phyloP scores from a whole-genome alignment of 179 eudicot genomes.

The Actinidia arguta region DNA sequence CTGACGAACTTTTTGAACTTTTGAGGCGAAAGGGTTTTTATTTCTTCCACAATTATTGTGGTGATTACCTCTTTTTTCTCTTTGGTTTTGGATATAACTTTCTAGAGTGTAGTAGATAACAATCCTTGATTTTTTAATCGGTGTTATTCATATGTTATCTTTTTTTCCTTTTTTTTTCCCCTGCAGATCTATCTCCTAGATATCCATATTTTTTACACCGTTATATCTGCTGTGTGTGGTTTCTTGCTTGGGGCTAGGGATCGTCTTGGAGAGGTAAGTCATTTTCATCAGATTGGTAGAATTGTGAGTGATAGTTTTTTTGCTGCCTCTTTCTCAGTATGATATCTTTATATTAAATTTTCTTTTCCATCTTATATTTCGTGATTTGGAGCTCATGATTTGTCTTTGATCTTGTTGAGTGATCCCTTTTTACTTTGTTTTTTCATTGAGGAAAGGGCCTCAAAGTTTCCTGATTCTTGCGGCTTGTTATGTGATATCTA shows the following conservation, averaged over 20 bases:
- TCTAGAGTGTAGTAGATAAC: neutral
- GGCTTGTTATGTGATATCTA: neutral
- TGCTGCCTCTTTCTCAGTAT: neutral
- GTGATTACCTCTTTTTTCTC: conserved; percentile 2
- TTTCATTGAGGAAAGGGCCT: neutral
- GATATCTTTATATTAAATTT: neutral
- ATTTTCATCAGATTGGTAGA: neutral
- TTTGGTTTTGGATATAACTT: neutral
- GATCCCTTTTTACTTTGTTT: neutral
- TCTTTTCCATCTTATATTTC: neutral
- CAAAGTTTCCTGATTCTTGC: neutral
- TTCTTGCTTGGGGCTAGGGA: conserved; percentile 97
- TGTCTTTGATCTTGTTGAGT: neutral
- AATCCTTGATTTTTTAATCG: neutral
- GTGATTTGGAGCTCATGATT: neutral
- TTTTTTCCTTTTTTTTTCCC: neutral
- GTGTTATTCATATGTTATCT: neutral
- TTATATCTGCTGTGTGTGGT: conserved; percentile 91
- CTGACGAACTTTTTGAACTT: neutral
- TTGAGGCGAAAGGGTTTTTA: neutral
- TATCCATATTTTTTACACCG: conserved; percentile 77
- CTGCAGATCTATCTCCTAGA: conserved; percentile 95
- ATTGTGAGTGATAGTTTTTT: neutral
- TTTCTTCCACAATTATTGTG: conserved; percentile 4
- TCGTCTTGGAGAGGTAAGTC: conserved; percentile 96